Evolutionary conservation across 305 asterid genomes (phyloP).

Genomic region (Andrographis paniculata): DNA sequence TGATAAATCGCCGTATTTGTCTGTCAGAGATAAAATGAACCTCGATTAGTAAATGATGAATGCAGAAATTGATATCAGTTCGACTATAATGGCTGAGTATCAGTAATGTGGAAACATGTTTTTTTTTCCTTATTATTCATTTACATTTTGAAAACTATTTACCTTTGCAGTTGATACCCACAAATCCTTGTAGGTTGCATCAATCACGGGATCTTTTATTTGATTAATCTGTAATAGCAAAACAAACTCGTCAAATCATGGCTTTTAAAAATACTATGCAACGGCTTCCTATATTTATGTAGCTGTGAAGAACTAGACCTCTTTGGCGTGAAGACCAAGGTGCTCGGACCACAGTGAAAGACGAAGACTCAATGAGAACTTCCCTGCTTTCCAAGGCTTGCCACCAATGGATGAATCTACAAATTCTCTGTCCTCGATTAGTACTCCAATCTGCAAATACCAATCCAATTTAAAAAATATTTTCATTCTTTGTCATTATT

Average conservation of each 20-base stretch:
- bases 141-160: slow-evolving; percentile 13
- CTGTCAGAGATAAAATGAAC: slow-evolving; percentile 33
- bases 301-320: slow-evolving; percentile 41
- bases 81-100: too few relatives aligned
- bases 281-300: too few relatives aligned
- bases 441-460: slow-evolving; percentile 65
- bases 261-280: too few relatives aligned
- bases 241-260: slow-evolving; percentile 4
- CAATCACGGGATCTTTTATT: slow-evolving; percentile 74
- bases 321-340: slow-evolving; percentile 72
- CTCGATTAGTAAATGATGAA: too few relatives aligned
- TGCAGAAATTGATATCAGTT: neutral
- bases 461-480: slow-evolving; percentile 15
- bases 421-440: slow-evolving; percentile 81
- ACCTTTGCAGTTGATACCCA: slow-evolving; percentile 98
- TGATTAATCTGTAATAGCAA: slow-evolving; percentile 38
- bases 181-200: slow-evolving; percentile 75
- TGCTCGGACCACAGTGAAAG: slow-evolving; percentile 93
- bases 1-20: slow-evolving; percentile 77
- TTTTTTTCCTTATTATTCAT: too few relatives aligned
- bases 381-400: slow-evolving; percentile 78
- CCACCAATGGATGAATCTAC: slow-evolving; percentile 81
- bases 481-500: too few relatives aligned
- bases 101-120: too few relatives aligned
- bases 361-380: slow-evolving; percentile 75